A percentile compares a stretch with the other conserved stretches of the same genome.
phyloP scores from a whole-genome alignment of 805 yeast genomes.

The Ogataea siamensis region DNA sequence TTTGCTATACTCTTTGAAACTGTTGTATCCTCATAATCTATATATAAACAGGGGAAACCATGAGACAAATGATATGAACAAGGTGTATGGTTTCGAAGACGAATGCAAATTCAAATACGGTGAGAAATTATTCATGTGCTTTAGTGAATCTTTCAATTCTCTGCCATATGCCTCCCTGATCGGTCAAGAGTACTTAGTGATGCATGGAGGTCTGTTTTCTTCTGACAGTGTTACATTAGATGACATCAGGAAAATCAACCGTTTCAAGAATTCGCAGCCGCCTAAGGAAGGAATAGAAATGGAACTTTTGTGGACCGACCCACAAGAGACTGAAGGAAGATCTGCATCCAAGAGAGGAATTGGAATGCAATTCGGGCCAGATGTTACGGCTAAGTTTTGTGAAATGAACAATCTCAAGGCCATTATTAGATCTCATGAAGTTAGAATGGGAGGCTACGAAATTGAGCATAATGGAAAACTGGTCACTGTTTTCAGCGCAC shows the following conservation, averaged over 20 bases:
- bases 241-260: slow-evolving; percentile 68
- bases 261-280: slow-evolving; percentile 73
- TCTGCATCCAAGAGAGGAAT: slow-evolving; percentile 91
- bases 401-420: slow-evolving; percentile 68
- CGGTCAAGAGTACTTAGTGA: slow-evolving; percentile 74
- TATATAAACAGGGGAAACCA: slow-evolving; percentile 93
- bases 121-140: slow-evolving; percentile 74
- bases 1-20: slow-evolving; percentile 70
- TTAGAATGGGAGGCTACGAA: slow-evolving; percentile 87
- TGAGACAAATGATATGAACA: slow-evolving; percentile 95
- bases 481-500: slow-evolving; percentile 96
- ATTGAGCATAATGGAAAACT: slow-evolving; percentile 82
- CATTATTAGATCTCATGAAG: slow-evolving; percentile 92
- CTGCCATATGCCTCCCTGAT: slow-evolving; percentile 85
- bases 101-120: slow-evolving; percentile 91
- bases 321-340: slow-evolving; percentile 75
- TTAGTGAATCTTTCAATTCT: slow-evolving; percentile 80
- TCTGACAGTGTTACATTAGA: slow-evolving; percentile 67
- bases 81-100: slow-evolving; percentile 93
- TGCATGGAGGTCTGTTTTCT: slow-evolving; percentile 95
- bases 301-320: slow-evolving; percentile 98
- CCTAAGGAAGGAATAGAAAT: slow-evolving; percentile 89
- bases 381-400: slow-evolving; percentile 79
- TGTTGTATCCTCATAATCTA: slow-evolving; percentile 66
- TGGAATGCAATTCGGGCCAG: slow-evolving; percentile 97